A percentile compares a stretch with the other conserved stretches of the same genome.
Evolutionary conservation across 306 rosid species (phyloP).

Genomic region (Acacia acuminata): DNA sequence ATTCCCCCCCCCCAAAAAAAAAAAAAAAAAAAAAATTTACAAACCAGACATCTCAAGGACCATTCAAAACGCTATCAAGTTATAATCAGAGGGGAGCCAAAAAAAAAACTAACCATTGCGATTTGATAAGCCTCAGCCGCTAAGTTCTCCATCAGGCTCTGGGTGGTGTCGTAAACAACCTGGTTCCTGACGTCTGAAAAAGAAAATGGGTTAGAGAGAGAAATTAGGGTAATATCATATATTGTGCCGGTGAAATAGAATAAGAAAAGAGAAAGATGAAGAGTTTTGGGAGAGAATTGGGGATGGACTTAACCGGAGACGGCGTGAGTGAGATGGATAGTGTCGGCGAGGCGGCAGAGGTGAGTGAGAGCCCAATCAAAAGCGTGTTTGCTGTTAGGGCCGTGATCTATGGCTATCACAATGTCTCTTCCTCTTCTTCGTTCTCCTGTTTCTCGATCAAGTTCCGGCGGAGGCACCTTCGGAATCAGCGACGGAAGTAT

Average conservation of each 20-base stretch:
- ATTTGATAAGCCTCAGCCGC: conserved; percentile 75
- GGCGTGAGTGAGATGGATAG: conserved; percentile 77
- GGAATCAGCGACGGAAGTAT: conserved; percentile 52
- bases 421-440: conserved; percentile 78
- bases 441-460: conserved; percentile 71
- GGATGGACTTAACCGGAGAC: conserved; percentile 58
- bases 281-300: background rate
- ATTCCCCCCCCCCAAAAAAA: no score
- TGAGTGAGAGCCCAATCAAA: conserved; percentile 93
- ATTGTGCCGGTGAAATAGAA: background rate
- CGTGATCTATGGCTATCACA: conserved; percentile 76
- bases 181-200: conserved; percentile 62
- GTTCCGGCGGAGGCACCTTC: conserved; percentile 51
- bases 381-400: conserved; percentile 76
- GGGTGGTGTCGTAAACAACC: conserved; percentile 54
- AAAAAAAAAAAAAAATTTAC: background rate
- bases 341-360: conserved; percentile 75
- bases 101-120: conserved; percentile 52
- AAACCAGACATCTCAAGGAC: background rate
- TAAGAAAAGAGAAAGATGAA: background rate
- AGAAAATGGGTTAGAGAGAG: no score
- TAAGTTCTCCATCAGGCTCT: conserved; percentile 77
- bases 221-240: background rate
- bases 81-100: background rate
- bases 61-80: background rate